Evolutionary conservation across 2,329 filamentous ascomycete species (phyloP).

Genomic region (Ophiostoma novo-ulmi): DNA sequence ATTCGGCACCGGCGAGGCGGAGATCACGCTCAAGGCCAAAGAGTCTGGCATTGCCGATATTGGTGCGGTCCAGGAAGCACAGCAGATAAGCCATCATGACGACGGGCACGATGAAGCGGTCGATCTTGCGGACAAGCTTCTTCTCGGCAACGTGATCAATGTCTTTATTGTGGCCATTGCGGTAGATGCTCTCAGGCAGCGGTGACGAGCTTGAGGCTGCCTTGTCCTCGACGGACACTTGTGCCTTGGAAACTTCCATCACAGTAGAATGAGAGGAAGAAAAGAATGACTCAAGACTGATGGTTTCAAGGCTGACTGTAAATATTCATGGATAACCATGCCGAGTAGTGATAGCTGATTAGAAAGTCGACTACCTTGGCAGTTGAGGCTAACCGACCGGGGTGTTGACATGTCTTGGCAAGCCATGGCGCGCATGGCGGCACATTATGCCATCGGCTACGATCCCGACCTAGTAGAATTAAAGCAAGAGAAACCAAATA

Average conservation of each 20-base stretch:
- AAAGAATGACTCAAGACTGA: too few species aligned
- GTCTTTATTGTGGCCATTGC: too few species aligned
- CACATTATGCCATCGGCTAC: not conserved
- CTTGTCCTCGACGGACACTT: constrained; percentile 7
- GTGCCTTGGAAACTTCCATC: not conserved
- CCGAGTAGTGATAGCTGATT: not conserved
- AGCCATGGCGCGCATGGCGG: not conserved
- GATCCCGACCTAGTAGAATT: not conserved
- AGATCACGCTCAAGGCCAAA: constrained; percentile 61
- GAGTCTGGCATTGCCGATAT: constrained; percentile 60
- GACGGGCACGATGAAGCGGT: constrained; percentile 17
- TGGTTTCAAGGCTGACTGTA: too few species aligned
- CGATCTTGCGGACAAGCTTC: constrained; percentile 18
- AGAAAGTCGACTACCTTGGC: not conserved
- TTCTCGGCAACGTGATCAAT: constrained; percentile 19
- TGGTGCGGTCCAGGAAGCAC: constrained; percentile 42
- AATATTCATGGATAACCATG: not conserved
- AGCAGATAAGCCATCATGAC: constrained; percentile 17
- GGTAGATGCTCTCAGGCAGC: constrained; percentile 5
- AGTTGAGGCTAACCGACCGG: not conserved
- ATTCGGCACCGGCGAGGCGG: constrained; percentile 57
- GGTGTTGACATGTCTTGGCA: not conserved
- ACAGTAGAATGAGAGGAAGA: not conserved
- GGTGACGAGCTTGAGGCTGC: not conserved
- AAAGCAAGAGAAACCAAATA: not conserved